A percentile compares a stretch with the other conserved stretches of the same genome.
Evolutionary conservation across 129 eudicot species (phyloP).

Genomic region (Lonicera japonica): DNA sequence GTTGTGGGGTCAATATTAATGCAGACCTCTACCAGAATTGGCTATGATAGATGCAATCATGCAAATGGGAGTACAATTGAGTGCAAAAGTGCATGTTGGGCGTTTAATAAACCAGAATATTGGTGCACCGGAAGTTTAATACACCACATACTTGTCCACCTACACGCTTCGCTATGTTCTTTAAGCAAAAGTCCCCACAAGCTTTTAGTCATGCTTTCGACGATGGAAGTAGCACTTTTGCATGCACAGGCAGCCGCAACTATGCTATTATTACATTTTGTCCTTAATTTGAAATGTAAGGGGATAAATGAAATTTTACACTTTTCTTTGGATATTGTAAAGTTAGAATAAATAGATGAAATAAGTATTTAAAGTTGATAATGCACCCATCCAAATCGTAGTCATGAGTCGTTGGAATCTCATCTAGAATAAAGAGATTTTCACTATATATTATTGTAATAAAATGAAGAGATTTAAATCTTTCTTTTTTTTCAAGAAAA

Average conservation of each 20-base stretch:
- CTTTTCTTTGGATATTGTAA: too few relatives aligned
- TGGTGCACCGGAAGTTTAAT: slow-evolving; percentile 41
- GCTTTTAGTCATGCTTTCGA: slow-evolving; percentile 65
- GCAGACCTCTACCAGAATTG: slow-evolving; percentile 28
- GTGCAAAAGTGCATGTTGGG: slow-evolving; percentile 56
- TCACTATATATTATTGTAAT: too few relatives aligned
- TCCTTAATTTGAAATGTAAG: too few relatives aligned
- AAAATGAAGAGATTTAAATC: too few relatives aligned
- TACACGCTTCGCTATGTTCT: slow-evolving; percentile 29
- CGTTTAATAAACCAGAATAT: slow-evolving; percentile 33
- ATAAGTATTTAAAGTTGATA: too few relatives aligned
- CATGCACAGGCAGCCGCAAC: slow-evolving; percentile 13
- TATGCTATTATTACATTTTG: too few relatives aligned
- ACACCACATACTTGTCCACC: slow-evolving; percentile 43
- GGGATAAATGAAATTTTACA: too few relatives aligned
- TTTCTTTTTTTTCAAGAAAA: too few relatives aligned
- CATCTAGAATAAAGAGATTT: too few relatives aligned
- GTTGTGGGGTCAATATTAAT: slow-evolving; percentile 43
- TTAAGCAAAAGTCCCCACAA: slow-evolving; percentile 41
- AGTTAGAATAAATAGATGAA: too few relatives aligned
- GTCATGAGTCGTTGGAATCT: too few relatives aligned
- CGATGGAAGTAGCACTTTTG: slow-evolving; percentile 35
- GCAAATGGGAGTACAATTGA: slow-evolving; percentile 32
- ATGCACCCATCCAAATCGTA: too few relatives aligned
- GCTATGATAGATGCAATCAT: slow-evolving; percentile 12